A percentile compares a stretch with the other conserved stretches of the same genome.
Evolutionary conservation across 371 early-diverging fungal genomes (phyloP).

Genomic region (Mucor sp.): DNA sequence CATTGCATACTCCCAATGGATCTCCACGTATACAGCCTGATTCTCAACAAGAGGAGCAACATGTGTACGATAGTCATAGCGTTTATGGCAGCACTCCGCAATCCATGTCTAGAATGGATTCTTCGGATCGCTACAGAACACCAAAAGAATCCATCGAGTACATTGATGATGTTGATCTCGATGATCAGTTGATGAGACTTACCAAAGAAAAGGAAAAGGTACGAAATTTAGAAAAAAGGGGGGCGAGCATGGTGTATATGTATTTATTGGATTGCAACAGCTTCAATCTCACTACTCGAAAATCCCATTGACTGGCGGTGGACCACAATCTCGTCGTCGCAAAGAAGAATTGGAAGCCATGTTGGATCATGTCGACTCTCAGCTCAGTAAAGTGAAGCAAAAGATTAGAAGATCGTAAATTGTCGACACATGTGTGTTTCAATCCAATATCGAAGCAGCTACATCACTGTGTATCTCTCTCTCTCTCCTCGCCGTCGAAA

Average conservation of each 20-base stretch:
- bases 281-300: slow-evolving; percentile 54
- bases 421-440: neutral
- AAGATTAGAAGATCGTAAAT: slow-evolving; percentile 30
- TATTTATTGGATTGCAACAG: slow-evolving; percentile 16
- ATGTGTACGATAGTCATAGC: neutral
- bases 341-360: slow-evolving; percentile 56
- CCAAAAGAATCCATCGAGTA: slow-evolving; percentile 2
- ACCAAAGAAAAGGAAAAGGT: slow-evolving; percentile 35
- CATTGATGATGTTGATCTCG: slow-evolving; percentile 16
- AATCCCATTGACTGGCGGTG: slow-evolving; percentile 55
- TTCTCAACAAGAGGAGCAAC: neutral
- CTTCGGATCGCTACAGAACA: neutral
- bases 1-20: slow-evolving; percentile 22
- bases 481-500: neutral
- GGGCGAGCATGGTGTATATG: neutral
- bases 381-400: slow-evolving; percentile 52
- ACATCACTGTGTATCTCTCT: neutral
- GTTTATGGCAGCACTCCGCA: neutral
- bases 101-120: neutral
- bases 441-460: neutral
- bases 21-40: slow-evolving; percentile 21
- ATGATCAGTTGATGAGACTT: slow-evolving; percentile 25
- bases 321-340: slow-evolving; percentile 50
- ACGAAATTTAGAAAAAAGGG: neutral
- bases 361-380: slow-evolving; percentile 55